These are phyloP conservation scores for Oidium heveae DNA, from an alignment of 2,329 filamentous ascomycete genomes.

Conservation along the genomic window DNA sequence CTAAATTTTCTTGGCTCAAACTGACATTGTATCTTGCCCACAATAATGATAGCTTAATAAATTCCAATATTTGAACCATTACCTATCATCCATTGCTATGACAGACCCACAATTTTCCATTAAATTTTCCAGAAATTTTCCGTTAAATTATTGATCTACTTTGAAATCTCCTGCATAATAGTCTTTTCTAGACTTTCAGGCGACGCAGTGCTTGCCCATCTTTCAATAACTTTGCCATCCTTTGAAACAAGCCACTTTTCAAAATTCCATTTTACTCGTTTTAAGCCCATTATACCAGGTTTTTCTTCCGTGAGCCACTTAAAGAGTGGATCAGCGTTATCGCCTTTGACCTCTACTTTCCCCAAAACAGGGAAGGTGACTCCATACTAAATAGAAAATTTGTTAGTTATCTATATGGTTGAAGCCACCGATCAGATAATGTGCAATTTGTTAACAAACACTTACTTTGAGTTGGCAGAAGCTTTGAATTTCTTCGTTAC, in stretches of 20 bases:
- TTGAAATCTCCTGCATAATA: constrained; percentile 39
- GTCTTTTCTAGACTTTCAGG: constrained; percentile 53
- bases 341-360: constrained; percentile 88
- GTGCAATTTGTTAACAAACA: constrained; percentile 35
- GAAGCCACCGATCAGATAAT: not conserved
- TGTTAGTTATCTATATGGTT: not conserved
- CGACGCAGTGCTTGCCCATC: constrained; percentile 77
- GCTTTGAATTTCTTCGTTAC: constrained; percentile 52
- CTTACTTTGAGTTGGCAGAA: constrained; percentile 61
- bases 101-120: too few relatives aligned
- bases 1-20: too few relatives aligned
- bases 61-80: too few relatives aligned
- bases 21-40: too few relatives aligned
- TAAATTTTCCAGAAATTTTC: not conserved
- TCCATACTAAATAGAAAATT: constrained; percentile 3
- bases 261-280: constrained; percentile 97
- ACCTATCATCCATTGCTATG: too few relatives aligned
- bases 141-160: not conserved
- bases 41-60: too few relatives aligned
- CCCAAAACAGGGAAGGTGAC: constrained; percentile 23
- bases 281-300: constrained; percentile 65
- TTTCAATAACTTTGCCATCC: constrained; percentile 61
- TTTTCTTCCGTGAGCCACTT: constrained; percentile 50
- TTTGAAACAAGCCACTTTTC: constrained; percentile 85
- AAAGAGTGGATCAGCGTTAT: constrained; percentile 52